A percentile compares a stretch with the other conserved stretches of the same genome.
phyloP scores from a whole-genome alignment of 106 monocot genomes.

The Amphibolis antarctica region DNA sequence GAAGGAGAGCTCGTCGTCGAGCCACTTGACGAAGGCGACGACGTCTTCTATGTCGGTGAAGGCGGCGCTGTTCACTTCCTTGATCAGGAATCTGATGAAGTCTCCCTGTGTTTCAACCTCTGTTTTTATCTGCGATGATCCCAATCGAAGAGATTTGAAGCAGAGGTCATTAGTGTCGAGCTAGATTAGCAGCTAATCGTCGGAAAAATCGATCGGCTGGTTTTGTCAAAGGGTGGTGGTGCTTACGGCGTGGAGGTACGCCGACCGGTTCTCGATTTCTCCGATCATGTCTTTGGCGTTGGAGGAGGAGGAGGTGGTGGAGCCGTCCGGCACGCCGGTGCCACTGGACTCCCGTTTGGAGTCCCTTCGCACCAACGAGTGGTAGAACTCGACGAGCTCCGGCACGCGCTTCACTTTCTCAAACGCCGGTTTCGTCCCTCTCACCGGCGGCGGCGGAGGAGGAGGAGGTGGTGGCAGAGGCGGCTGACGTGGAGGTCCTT shows the following conservation, averaged over 20 bases:
- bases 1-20: slow-evolving; percentile 96
- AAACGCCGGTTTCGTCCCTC: slow-evolving; percentile 11
- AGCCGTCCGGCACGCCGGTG: slow-evolving; percentile 23
- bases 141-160: background rate
- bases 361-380: slow-evolving; percentile 83
- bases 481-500: background rate
- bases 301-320: slow-evolving; percentile 16
- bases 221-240: background rate
- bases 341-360: slow-evolving; percentile 45
- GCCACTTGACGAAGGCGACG: slow-evolving; percentile 96
- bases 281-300: slow-evolving; percentile 87
- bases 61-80: slow-evolving; percentile 53
- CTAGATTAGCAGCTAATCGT: no score
- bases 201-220: no score
- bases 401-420: slow-evolving; percentile 60
- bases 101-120: slow-evolving; percentile 98
- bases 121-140: slow-evolving; percentile 54
- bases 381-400: slow-evolving; percentile 98
- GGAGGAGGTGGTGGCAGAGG: slow-evolving; percentile 34
- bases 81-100: slow-evolving; percentile 72
- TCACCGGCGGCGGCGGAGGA: slow-evolving; percentile 49
- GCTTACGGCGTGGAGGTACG: slow-evolving; percentile 90
- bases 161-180: no score
- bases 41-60: slow-evolving; percentile 86
- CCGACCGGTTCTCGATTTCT: slow-evolving; percentile 94